Conservation (phyloP, 129 eudicot species). For the Helichrysum umbraculigerum region DNA sequence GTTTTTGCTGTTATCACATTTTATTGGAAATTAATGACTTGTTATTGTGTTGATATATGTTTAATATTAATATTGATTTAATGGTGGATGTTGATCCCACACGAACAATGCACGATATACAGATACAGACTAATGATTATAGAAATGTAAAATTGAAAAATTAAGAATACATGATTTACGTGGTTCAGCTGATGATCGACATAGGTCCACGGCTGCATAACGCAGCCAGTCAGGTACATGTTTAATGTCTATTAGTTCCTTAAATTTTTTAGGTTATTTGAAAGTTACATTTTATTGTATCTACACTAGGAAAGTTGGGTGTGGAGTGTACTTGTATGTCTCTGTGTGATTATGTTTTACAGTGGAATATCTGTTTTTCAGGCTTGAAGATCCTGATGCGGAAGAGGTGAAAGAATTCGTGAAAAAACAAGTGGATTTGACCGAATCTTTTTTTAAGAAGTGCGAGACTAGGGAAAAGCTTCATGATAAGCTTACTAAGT, state of each 20-base stretch:
- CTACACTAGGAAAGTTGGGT: background rate
- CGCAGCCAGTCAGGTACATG: too few relatives aligned
- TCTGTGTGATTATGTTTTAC: background rate
- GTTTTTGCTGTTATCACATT: background rate
- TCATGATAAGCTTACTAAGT: slow-evolving; percentile 64
- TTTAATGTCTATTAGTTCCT: background rate
- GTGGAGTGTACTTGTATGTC: background rate
- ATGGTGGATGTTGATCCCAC: background rate
- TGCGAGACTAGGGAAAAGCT: slow-evolving; percentile 84
- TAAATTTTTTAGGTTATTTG: background rate
- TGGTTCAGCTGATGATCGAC: background rate
- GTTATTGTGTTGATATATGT: background rate
- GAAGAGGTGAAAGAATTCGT: slow-evolving; percentile 86
- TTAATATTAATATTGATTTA: background rate
- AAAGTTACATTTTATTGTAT: background rate
- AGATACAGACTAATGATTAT: background rate
- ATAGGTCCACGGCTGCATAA: too few relatives aligned
- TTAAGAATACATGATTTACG: background rate
- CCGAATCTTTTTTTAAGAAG: slow-evolving; percentile 69
- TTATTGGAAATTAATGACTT: background rate
- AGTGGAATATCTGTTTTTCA: slow-evolving; percentile 22
- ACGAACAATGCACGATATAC: background rate
- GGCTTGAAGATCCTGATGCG: slow-evolving; percentile 98
- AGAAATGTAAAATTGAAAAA: background rate
- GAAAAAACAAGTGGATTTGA: slow-evolving; percentile 71